A percentile compares a stretch with the other conserved stretches of the same genome.
Evolutionary conservation across 441 rosid genomes (phyloP).

Genomic region (Aquilaria agallochum): DNA sequence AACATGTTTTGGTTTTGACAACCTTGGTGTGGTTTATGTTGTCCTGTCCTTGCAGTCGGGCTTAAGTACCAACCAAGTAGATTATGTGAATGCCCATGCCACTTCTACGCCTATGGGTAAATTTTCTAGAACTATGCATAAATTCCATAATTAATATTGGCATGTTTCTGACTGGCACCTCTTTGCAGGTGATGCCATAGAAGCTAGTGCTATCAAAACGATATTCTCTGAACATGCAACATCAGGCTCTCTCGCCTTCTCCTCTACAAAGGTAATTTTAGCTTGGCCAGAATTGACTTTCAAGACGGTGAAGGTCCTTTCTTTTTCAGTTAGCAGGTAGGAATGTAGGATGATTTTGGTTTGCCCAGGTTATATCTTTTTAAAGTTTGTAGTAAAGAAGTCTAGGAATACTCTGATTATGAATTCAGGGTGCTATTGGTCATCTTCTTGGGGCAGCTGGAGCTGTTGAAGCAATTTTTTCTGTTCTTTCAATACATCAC

Average conservation of each 20-base stretch:
- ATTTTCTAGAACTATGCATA: slow-evolving; percentile 9
- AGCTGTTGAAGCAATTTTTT: slow-evolving; percentile 86
- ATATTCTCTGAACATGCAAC: slow-evolving; percentile 71
- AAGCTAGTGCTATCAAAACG: slow-evolving; percentile 76
- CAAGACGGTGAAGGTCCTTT: no score
- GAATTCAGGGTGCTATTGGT: slow-evolving; percentile 78
- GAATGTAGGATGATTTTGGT: no score
- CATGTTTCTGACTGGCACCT: slow-evolving; percentile 11
- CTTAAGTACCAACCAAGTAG: slow-evolving; percentile 69
- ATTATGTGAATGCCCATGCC: slow-evolving; percentile 93
- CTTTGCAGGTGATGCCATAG: slow-evolving; percentile 74
- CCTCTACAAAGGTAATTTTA: slow-evolving; percentile 83
- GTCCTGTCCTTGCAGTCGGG: slow-evolving; percentile 55
- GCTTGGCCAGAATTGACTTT: neutral
- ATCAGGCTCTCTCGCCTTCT: slow-evolving; percentile 77
- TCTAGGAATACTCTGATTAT: no score
- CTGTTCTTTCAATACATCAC: slow-evolving; percentile 64
- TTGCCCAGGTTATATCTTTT: no score
- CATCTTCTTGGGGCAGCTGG: slow-evolving; percentile 99
- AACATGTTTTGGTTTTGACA: neutral
- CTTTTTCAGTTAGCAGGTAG: no score
- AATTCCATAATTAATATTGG: slow-evolving; percentile 5
- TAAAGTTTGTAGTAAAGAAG: no score
- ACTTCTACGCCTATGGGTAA: slow-evolving; percentile 92
- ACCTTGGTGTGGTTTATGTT: slow-evolving; percentile 10